These are phyloP conservation scores for Corinectria fuckeliana DNA, from an alignment of 2,329 filamentous ascomycete species.

Conservation along the genomic window DNA sequence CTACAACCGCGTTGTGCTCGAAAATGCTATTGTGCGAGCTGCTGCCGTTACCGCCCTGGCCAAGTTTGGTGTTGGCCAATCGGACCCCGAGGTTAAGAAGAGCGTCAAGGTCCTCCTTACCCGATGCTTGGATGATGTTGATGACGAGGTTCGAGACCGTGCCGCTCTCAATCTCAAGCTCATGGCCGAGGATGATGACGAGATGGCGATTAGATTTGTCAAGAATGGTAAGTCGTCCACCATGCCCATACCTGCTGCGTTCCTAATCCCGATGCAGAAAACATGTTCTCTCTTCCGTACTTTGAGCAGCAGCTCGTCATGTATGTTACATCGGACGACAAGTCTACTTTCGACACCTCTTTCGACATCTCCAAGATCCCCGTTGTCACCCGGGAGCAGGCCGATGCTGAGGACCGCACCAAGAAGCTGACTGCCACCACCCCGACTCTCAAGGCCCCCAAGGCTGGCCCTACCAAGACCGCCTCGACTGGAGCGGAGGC, in stretches of 20 bases:
- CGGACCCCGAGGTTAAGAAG: constrained; percentile 95
- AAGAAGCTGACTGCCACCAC: constrained; percentile 96
- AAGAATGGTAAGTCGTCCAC: constrained; percentile 73
- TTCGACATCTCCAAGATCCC: constrained; percentile 94
- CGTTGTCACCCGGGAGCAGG: constrained; percentile 93
- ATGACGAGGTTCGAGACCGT: constrained; percentile 96
- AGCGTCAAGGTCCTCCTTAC: constrained; percentile 93
- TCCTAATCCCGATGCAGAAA: constrained; percentile 64
- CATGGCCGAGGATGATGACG: constrained; percentile 91
- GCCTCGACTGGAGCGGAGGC: constrained; percentile 74
- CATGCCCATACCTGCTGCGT: accelerated
- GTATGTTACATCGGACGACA: constrained; percentile 94
- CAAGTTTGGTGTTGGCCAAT: constrained; percentile 96
- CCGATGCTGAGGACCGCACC: constrained; percentile 91
- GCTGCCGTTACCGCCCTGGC: constrained; percentile 94
- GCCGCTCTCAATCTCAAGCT: constrained; percentile 90
- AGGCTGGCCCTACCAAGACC: constrained; percentile 77
- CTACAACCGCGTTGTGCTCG: constrained; percentile 96
- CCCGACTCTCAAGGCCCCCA: constrained; percentile 92
- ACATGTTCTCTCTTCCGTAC: constrained; percentile 91
- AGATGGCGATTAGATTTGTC: constrained; percentile 85
- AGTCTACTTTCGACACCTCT: constrained; percentile 79
- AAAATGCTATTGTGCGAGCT: constrained; percentile 94
- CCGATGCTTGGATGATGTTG: constrained; percentile 92
- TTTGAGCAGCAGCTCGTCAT: constrained; percentile 97